These are phyloP conservation scores for Pelagomonas calceolata DNA, from an alignment of 108 stramenopile species.

Conservation along the genomic window DNA sequence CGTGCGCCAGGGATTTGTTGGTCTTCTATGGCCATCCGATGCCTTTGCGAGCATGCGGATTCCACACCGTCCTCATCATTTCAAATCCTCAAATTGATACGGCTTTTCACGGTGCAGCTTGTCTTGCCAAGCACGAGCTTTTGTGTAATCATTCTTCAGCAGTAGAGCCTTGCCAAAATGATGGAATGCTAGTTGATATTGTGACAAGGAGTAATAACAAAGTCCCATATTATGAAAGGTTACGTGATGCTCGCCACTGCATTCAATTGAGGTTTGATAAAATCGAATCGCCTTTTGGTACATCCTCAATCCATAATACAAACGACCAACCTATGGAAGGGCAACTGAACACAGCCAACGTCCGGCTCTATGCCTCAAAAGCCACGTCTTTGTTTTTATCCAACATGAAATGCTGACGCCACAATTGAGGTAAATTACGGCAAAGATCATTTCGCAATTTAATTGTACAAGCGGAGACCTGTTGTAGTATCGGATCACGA, in stretches of 20 bases:
- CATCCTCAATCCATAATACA: constrained; percentile 51
- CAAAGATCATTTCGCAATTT: constrained; percentile 48
- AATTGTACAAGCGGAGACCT: constrained; percentile 20
- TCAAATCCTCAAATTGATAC: too few species aligned
- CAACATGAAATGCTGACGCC: constrained; percentile 53
- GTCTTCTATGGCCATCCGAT: too few species aligned
- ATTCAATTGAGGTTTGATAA: constrained; percentile 31
- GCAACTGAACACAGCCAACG: too few species aligned
- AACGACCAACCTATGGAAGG: constrained; percentile 22
- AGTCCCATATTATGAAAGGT: constrained; percentile 62
- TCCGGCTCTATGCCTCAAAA: constrained; percentile 18
- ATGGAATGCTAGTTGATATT: constrained; percentile 20
- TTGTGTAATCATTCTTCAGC: constrained; percentile 41
- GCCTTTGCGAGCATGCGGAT: too few species aligned
- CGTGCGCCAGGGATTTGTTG: too few species aligned
- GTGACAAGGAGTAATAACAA: constrained; percentile 46
- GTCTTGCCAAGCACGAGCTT: constrained; percentile 26
- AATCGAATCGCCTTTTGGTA: constrained; percentile 42
- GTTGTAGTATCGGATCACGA: constrained; percentile 46
- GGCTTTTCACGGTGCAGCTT: constrained; percentile 6
- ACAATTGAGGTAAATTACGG: constrained; percentile 41
- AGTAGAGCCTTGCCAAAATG: constrained; percentile 34
- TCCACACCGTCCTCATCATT: too few species aligned
- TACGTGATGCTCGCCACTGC: constrained; percentile 58
- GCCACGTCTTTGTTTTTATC: constrained; percentile 54